Percentiles rank a stretch among this genome's conserved stretches.
phyloP scores from a whole-genome alignment of 208 protist genomes.

The Leishmania guyanensis region DNA sequence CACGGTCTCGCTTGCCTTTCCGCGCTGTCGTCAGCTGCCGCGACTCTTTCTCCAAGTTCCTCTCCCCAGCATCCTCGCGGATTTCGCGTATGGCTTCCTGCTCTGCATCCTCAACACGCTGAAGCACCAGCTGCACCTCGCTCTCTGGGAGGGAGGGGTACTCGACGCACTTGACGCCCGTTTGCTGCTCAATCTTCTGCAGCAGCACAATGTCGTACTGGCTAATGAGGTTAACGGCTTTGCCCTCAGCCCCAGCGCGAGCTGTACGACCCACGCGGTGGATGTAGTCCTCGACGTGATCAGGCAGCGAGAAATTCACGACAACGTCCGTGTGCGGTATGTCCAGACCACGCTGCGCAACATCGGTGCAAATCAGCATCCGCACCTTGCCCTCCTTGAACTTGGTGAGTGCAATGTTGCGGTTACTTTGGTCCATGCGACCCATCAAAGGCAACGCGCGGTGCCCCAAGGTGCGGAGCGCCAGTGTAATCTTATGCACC shows the following conservation, averaged over 20 bases:
- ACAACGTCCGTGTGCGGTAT: slow-evolving; percentile 98
- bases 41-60: slow-evolving; percentile 78
- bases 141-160: slow-evolving; percentile 74
- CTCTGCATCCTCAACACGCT: slow-evolving; percentile 92
- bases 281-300: slow-evolving; percentile 97
- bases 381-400: slow-evolving; percentile 91
- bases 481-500: slow-evolving; percentile 90
- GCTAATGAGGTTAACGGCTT: slow-evolving; percentile 93
- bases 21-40: slow-evolving; percentile 64
- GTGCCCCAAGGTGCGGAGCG: slow-evolving; percentile 90
- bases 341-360: slow-evolving; percentile 96
- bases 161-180: slow-evolving; percentile 92
- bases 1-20: slow-evolving; percentile 80
- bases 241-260: slow-evolving; percentile 93
- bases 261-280: slow-evolving; percentile 97
- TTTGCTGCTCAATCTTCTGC: slow-evolving; percentile 97
- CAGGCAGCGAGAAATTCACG: slow-evolving; percentile 97
- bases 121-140: slow-evolving; percentile 76
- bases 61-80: slow-evolving; percentile 83
- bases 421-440: slow-evolving; percentile 91
- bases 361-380: slow-evolving; percentile 93
- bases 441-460: slow-evolving; percentile 92
- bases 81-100: slow-evolving; percentile 90
- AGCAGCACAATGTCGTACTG: slow-evolving; percentile 99
- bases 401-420: slow-evolving; percentile 87